Base-by-base conservation (phyloP, 495 filamentous ascomycete species). In the Elaphomyces granulatus region DNA sequence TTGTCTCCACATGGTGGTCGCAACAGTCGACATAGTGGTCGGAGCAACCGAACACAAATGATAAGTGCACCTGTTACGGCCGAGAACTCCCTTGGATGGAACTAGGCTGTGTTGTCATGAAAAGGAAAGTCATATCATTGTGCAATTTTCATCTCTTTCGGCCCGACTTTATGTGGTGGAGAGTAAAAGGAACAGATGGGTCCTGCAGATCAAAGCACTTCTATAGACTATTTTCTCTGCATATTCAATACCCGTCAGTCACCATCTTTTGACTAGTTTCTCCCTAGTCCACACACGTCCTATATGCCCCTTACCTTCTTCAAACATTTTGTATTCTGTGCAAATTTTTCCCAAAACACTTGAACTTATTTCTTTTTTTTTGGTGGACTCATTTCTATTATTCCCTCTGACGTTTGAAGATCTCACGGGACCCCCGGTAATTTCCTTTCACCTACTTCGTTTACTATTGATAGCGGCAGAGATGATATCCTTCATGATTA, bases 51-150 rank as follows among this genome's bases (percentile, higher is more conserved):
- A 45, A 78, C 77, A 56, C 78, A 78, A 57, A 75, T 75, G 68
- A 84, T 81, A 53, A 80, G 73, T 55, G 80, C 80, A 36, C 90
- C 90, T 3, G 83, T 98, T 43, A 92, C 88, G 70, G 83, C 87
- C 32, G 90, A 94, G 69, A 98, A 98, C 67, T 94, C 86, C 38
- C 74, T 98, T 45, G 90, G 90, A 46, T 98, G 90, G 90, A 95
- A 94, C 66, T 98, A 74, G 74, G 63, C 16, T n/a, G n/a, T n/a
- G n/a, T n/a, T n/a, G 35, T 50, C 45, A 48, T 36, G 17, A 33
- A 48, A 39, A 41, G 37, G 44, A 12, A 12, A 12, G 6, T 28
- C 23, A 12, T 12, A 6, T 12, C 6, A 28, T 28, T 6, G 12
- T 12, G 23, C 12, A 12, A 28, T 28, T 6, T 28, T 12, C 12